Evolutionary conservation across 805 yeast genomes (phyloP), one percentile per base, ranked within the genome.

Genomic region (Myxozyma monticola): DNA sequence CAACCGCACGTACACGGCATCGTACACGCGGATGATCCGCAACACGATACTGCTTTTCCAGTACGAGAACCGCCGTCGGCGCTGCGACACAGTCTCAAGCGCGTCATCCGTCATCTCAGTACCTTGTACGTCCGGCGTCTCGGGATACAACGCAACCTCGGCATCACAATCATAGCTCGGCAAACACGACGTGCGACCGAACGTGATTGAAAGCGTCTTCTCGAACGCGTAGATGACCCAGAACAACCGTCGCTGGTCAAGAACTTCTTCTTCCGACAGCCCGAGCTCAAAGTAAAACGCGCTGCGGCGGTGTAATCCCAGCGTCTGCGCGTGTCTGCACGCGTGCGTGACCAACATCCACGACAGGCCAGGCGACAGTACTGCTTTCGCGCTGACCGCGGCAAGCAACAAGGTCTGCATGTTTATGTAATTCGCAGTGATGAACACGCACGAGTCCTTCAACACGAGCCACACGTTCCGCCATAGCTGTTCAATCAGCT

Each of bases 81-180:
- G 37, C 17, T 48, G 22, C 12, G 39, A 22, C 14, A 36, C 49
- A 17, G 39, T 38, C 18, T 44, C 42, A 22, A 26, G 21, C 7
- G 36, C 45, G 18, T 31, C 30, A 10, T 33, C 25, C 14, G 30
- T 31, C 44, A 38, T 24, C 17, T 30, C 12, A 24, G n/a, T 25
- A 8, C 29, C 18, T 10, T 22, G 29, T 14, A 14, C 41, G 15
- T 40, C 47, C 8, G 28, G 24, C 25, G 17, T 31, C 7, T 31
- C 12, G 4, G 39, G 47, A 29, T 25, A 34, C 4, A 29, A n/a
- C 7, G 12, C 28, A 4, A 25, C 35, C 14, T 45, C 50, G 14
- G 37, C 41, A 24, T 50, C 54, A 17, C 49, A 45, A 37, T 50
- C 54, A 20, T 42, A 45, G 18, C 33, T 22, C 15, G 54, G 54